phyloP scores from a whole-genome alignment of 805 yeast genomes.

The Clavispora phyllophila region DNA sequence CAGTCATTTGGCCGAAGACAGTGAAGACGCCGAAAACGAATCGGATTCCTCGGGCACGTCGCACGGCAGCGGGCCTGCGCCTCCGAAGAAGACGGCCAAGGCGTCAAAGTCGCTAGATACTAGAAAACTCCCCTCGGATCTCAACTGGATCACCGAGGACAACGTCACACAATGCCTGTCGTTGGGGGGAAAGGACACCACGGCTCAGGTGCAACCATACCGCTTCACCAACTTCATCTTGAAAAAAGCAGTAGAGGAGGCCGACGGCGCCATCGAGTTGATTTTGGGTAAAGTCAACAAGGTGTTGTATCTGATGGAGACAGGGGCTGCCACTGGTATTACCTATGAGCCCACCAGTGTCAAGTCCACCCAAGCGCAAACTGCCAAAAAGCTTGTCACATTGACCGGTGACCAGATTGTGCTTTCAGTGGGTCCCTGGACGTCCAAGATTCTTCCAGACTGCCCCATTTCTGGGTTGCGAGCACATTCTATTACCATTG shows the following conservation, averaged over 20 bases:
- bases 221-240: constrained; percentile 83
- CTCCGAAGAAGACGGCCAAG: constrained; percentile 36
- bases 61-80: constrained; percentile 4
- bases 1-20: constrained; percentile 22
- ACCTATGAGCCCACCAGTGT: constrained; percentile 49
- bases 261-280: constrained; percentile 74
- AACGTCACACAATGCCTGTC: constrained; percentile 69
- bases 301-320: constrained; percentile 53
- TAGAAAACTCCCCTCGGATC: constrained; percentile 48
- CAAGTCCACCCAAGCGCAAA: constrained; percentile 20
- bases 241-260: constrained; percentile 64
- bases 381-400: constrained; percentile 32
- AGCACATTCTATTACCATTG: constrained; percentile 90
- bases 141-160: constrained; percentile 71
- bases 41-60: constrained; percentile 6
- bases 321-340: constrained; percentile 69
- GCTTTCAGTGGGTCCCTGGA: constrained; percentile 94
- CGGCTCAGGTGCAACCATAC: constrained; percentile 96
- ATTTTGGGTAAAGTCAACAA: constrained; percentile 80
- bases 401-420: constrained; percentile 73
- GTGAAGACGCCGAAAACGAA: constrained; percentile 18
- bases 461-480: constrained; percentile 93
- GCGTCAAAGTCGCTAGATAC: constrained; percentile 22
- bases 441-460: constrained; percentile 80
- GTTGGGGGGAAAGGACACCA: constrained; percentile 78